These are phyloP conservation scores for Oenanthe sinensis DNA, from an alignment of 129 eudicot genomes.

Conservation along the genomic window DNA sequence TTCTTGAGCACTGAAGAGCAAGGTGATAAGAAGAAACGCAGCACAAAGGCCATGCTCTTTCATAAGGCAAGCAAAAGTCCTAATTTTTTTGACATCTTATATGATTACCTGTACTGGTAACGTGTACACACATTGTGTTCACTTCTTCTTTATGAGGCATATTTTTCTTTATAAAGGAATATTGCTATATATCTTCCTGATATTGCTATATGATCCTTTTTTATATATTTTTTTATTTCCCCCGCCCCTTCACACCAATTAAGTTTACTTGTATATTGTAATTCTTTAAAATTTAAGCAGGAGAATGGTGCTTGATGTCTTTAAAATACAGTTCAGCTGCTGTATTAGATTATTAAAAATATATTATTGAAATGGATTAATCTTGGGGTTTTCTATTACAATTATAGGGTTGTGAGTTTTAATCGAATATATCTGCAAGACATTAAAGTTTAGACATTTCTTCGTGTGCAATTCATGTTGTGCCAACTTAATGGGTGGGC, in stretches of 20 bases:
- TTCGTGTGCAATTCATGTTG: not conserved
- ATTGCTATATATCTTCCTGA: not conserved
- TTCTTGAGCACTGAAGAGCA: slow-evolving; percentile 54
- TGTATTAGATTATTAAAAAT: not conserved
- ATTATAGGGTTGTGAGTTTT: not conserved
- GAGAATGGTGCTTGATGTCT: not conserved
- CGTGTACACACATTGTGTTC: not conserved
- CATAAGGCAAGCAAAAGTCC: slow-evolving; percentile 53
- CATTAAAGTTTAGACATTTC: not conserved
- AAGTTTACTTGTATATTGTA: not conserved
- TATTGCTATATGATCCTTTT: not conserved
- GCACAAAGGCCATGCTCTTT: slow-evolving; percentile 44
- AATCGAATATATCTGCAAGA: not conserved
- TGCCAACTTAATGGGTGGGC: not conserved
- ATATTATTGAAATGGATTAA: not conserved
- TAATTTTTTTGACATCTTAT: slow-evolving; percentile 4
- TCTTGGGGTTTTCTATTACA: not conserved
- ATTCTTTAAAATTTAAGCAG: not conserved
- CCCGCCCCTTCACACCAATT: not conserved
- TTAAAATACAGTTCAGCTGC: not conserved
- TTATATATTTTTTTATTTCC: not conserved
- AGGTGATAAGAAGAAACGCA: slow-evolving; percentile 46
- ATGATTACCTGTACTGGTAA: not conserved
- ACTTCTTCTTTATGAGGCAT: not conserved
- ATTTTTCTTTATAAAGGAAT: not conserved